A percentile compares a stretch with the other conserved stretches of the same genome.
Conservation (phyloP, 2,329 filamentous ascomycete genomes). For the Rutstroemia sydowiana region DNA sequence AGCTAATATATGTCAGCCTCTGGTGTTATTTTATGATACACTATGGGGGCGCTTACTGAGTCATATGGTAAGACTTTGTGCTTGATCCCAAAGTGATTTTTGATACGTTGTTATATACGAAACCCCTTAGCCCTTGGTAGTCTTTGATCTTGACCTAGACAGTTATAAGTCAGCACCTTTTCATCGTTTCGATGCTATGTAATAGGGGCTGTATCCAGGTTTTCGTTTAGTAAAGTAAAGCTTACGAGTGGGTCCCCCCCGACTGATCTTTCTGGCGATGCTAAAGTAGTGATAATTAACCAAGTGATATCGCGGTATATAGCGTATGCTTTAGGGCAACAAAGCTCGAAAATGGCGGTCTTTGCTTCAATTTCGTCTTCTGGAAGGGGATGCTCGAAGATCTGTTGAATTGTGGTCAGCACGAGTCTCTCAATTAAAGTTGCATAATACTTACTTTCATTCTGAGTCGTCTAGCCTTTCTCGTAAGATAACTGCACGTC, state of each 20-base stretch:
- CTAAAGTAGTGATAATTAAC: slow-evolving; percentile 32
- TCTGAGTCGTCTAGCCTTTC: slow-evolving; percentile 31
- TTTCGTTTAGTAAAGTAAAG: slow-evolving; percentile 14
- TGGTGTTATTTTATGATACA: not conserved
- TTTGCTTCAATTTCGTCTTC: slow-evolving; percentile 30
- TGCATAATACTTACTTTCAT: slow-evolving; percentile 29
- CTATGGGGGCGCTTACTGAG: slow-evolving; percentile 18
- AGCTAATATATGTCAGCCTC: not conserved
- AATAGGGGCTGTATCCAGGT: slow-evolving; percentile 12
- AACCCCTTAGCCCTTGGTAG: not conserved
- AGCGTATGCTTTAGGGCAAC: slow-evolving; percentile 36
- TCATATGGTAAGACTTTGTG: slow-evolving; percentile 28
- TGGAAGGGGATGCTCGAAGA: slow-evolving; percentile 46
- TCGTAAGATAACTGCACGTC: slow-evolving; percentile 23
- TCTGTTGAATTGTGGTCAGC: not conserved
- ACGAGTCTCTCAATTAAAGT: not conserved
- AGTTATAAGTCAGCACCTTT: not conserved
- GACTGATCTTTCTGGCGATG: not conserved
- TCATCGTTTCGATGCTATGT: not conserved
- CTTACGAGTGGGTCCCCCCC: not conserved
- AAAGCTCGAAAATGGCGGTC: slow-evolving; percentile 45
- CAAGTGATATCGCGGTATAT: slow-evolving; percentile 47
- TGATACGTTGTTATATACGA: not conserved
- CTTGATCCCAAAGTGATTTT: slow-evolving; percentile 28
- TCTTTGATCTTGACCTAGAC: not conserved